phyloP scores from a whole-genome alignment of 163 green algal species.

The Scenedesmus sp. region DNA sequence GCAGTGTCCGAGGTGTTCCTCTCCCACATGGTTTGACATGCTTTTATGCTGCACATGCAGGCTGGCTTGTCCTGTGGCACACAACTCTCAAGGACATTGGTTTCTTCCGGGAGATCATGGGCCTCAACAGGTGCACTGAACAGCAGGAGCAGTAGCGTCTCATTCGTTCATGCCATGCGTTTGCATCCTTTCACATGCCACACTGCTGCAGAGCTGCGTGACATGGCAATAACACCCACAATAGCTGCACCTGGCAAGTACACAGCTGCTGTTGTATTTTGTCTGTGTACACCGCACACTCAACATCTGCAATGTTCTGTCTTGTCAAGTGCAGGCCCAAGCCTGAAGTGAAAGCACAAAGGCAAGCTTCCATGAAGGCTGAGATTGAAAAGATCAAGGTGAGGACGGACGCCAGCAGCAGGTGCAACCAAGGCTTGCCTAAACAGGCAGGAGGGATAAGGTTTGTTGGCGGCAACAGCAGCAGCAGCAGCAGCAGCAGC shows the following conservation, averaged over 20 bases:
- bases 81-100: slow-evolving; percentile 47
- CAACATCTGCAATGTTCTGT: not conserved
- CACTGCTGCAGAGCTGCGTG: not conserved
- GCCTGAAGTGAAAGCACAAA: slow-evolving; percentile 14
- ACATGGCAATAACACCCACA: not conserved
- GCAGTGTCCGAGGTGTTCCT: not conserved
- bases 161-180: no score
- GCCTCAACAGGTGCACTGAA: slow-evolving; percentile 40
- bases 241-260: not conserved
- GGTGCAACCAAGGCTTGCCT: not conserved
- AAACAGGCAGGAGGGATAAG: not conserved
- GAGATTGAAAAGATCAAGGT: slow-evolving; percentile 52
- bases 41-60: slow-evolving; percentile 11
- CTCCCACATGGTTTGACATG: not conserved
- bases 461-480: not conserved
- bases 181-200: not conserved
- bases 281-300: not conserved
- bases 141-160: not conserved
- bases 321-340: slow-evolving; percentile 4
- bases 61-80: slow-evolving; percentile 46
- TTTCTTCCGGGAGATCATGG: slow-evolving; percentile 51
- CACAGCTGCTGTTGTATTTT: not conserved
- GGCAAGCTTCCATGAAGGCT: slow-evolving; percentile 16
- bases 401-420: not conserved
- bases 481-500: not conserved